A percentile compares a stretch with the other conserved stretches of the same genome.
phyloP scores from a whole-genome alignment of 768 basidiomycete species.

The Hygrophorus pudorinus region DNA sequence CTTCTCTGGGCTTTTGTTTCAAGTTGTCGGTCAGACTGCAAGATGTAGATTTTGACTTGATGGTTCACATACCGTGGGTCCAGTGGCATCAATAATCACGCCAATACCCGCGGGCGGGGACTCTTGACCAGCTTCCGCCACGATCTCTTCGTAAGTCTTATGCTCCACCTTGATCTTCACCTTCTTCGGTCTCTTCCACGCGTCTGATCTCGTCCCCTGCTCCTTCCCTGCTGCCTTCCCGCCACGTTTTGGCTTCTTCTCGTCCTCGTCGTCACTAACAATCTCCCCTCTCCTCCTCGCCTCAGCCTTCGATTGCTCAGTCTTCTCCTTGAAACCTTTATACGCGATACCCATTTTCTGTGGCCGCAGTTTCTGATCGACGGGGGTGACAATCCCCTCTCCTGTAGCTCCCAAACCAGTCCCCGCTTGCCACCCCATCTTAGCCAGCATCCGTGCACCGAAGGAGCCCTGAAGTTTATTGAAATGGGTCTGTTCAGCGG shows the following conservation, averaged over 20 bases:
- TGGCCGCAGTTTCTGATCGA: slow-evolving; percentile 78
- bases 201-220: slow-evolving; percentile 56
- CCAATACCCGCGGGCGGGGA: slow-evolving; percentile 50
- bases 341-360: slow-evolving; percentile 83
- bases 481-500: slow-evolving; percentile 74
- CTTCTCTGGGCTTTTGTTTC: slow-evolving; percentile 62
- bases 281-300: slow-evolving; percentile 64
- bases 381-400: slow-evolving; percentile 79
- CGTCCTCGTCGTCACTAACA: slow-evolving; percentile 66
- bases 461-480: slow-evolving; percentile 64
- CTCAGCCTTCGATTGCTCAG: slow-evolving; percentile 74
- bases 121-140: slow-evolving; percentile 76
- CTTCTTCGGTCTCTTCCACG: slow-evolving; percentile 83
- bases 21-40: slow-evolving; percentile 6
- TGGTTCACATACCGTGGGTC: slow-evolving; percentile 62
- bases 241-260: slow-evolving; percentile 31
- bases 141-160: slow-evolving; percentile 94
- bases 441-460: slow-evolving; percentile 84
- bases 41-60: neutral
- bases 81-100: slow-evolving; percentile 89
- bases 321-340: slow-evolving; percentile 83
- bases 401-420: slow-evolving; percentile 66
- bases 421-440: slow-evolving; percentile 92
- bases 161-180: slow-evolving; percentile 80
- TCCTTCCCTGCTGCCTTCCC: slow-evolving; percentile 46